These are phyloP conservation scores for Xylaria venustula DNA, from an alignment of 495 filamentous ascomycete species.

Conservation along the genomic window DNA sequence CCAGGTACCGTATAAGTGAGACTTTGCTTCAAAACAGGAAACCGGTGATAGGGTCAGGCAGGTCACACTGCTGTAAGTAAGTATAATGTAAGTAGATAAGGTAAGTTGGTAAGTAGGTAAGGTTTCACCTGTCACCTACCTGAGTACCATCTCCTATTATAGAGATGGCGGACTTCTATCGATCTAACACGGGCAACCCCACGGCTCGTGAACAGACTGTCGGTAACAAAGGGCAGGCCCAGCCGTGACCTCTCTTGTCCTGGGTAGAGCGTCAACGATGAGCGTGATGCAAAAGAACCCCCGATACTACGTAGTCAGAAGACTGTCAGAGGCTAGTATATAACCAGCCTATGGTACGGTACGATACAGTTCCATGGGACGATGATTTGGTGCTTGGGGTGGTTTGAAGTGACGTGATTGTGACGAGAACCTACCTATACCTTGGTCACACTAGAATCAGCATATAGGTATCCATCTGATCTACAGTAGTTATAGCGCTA, in stretches of 20 bases:
- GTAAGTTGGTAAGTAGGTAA: too few species aligned
- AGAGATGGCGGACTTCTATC: background rate
- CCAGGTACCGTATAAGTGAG: background rate
- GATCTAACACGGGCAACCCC: background rate
- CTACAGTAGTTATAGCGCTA: background rate
- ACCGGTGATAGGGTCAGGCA: too few species aligned
- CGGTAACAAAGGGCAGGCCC: constrained; percentile 3
- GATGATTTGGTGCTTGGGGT: background rate
- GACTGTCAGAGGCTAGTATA: too few species aligned
- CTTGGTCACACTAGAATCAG: background rate
- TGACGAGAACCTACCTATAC: constrained; percentile 4
- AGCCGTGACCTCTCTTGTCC: background rate
- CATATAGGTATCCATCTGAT: too few species aligned
- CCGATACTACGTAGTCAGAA: background rate
- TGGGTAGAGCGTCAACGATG: background rate
- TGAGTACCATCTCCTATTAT: too few species aligned
- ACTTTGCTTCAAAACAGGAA: background rate
- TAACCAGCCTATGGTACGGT: background rate
- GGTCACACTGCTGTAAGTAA: too few species aligned
- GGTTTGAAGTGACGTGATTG: constrained; percentile 11
- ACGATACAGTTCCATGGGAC: background rate
- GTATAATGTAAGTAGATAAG: too few species aligned
- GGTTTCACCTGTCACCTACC: background rate
- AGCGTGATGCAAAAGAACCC: background rate
- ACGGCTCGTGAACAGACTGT: constrained; percentile 8